Base-by-base conservation (phyloP, 345 rosid species). In the Euphorbia peplus region DNA sequence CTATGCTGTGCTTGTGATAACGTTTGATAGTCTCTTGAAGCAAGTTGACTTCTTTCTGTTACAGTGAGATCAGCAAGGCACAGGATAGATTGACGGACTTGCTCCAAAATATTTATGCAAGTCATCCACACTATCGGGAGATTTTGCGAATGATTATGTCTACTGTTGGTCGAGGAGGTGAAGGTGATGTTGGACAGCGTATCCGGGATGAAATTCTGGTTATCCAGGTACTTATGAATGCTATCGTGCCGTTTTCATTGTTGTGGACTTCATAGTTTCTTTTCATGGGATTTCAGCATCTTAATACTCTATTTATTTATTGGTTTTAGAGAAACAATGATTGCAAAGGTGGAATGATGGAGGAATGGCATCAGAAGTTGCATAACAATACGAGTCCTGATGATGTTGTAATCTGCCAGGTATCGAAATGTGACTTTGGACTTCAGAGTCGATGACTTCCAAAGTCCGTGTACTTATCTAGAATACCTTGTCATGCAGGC, bases 351-450 rank as follows among this genome's bases (percentile, higher is more conserved):
- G 97, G 89, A 79, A 88, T 95, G 81, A 95, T 95, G 98, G 99
- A 95, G 84, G 97, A 95, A 81, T 95, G 99, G 99, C 99, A 95
- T 85, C 99, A 95, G 82, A 95, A 95, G 81, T 83, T 95, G 73
- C 99, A 95, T 74, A 95, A 95, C 71, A 92, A 95, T 85, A 95
- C 99, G 44, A 95, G 99, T 82, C 99, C 99, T 29, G 99, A 95
- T 79, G 99, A 95, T 84, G 88, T 95, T 69, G 60, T 91, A 75
- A 95, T 95, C 75, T 95, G 98, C 82, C 96, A 95, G 99, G 99
- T 95, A 79, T 60, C 52, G 62, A 53, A 64, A 64, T 61, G 50
- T 68, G 41, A 72, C 58, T 66, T 67, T 63, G 59, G 59, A 46
- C n/a, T 21, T 61, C 25, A 68, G 66, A 29, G 60, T 28, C n/a